Evolutionary conservation across 352 stramenopile species (phyloP).

Genomic region (Phytophthora cryptogea): DNA sequence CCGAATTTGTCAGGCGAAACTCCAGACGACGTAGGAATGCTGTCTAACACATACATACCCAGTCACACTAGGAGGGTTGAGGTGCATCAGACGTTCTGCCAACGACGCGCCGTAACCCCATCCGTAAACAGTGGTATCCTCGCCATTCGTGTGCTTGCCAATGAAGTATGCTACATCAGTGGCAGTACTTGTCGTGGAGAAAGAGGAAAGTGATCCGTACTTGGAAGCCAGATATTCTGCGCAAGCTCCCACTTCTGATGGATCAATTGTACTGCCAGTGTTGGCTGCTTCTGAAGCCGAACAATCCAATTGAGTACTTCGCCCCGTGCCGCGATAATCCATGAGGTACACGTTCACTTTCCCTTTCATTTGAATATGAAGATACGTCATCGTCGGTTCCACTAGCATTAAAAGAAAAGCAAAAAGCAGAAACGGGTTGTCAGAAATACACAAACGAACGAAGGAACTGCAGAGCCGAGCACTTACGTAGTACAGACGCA

Average conservation of each 20-base stretch:
- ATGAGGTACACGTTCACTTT: conserved; percentile 46
- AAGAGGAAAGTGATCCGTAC: conserved; percentile 38
- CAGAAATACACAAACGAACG: no score
- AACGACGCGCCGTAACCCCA: conserved; percentile 45
- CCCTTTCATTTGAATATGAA: conserved; percentile 20
- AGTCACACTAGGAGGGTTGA: conserved; percentile 11
- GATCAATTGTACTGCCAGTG: conserved; percentile 20
- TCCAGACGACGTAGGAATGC: conserved; percentile 13
- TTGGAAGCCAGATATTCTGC: conserved; percentile 29
- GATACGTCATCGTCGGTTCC: conserved; percentile 30
- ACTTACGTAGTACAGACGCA: conserved; percentile 33
- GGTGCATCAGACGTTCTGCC: conserved; percentile 46
- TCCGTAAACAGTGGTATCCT: conserved; percentile 32
- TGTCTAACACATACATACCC: conserved; percentile 53
- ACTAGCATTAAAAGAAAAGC: conserved; percentile 18
- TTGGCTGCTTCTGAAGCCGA: conserved; percentile 32
- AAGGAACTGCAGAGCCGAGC: background rate
- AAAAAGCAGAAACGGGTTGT: background rate
- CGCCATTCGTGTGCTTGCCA: conserved; percentile 1
- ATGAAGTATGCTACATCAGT: conserved; percentile 29
- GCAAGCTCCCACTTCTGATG: conserved; percentile 28
- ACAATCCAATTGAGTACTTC: conserved; percentile 34
- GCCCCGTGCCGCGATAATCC: conserved; percentile 43
- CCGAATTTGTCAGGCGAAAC: conserved; percentile 2
- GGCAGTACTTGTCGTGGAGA: conserved; percentile 40